phyloP scores from a whole-genome alignment of 495 filamentous ascomycete species.

The Antarctomyces pellizariae region DNA sequence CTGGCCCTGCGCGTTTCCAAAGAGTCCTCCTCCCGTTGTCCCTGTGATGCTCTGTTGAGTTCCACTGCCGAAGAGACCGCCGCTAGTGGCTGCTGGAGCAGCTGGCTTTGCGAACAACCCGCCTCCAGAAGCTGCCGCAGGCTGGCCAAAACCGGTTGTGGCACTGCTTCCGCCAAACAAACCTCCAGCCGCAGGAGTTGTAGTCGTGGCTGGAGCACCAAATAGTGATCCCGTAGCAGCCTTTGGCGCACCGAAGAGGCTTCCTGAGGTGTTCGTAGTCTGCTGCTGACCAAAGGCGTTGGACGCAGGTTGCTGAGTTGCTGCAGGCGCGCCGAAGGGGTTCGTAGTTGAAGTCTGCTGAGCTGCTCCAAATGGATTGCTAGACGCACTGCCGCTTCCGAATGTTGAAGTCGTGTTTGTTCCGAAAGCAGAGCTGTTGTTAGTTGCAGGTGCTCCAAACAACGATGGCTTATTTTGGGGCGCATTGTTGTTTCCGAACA shows the following conservation, averaged over 20 bases:
- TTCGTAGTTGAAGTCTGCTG: conserved; percentile 3
- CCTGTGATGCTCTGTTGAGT: conserved; percentile 14
- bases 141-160: conserved; percentile 21
- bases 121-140: conserved; percentile 22
- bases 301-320: background rate
- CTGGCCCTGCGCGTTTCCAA: conserved; percentile 36
- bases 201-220: conserved; percentile 14
- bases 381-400: conserved; percentile 10
- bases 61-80: conserved; percentile 24
- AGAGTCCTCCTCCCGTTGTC: conserved; percentile 30
- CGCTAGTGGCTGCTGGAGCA: conserved; percentile 23
- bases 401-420: conserved; percentile 13
- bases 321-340: background rate
- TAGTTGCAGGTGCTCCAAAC: conserved; percentile 10
- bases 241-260: conserved; percentile 14
- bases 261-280: conserved; percentile 11
- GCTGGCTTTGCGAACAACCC: conserved; percentile 20
- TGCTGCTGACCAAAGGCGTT: conserved; percentile 15
- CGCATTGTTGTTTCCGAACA: conserved; percentile 25
- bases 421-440: conserved; percentile 15
- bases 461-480: conserved; percentile 17
- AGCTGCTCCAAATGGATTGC: conserved; percentile 15
- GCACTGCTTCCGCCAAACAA: conserved; percentile 22
- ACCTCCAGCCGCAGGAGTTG: conserved; percentile 17
- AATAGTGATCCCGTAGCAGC: conserved; percentile 17